Conservation (phyloP, 208 protist species). For the Crithidia thermophila region DNA sequence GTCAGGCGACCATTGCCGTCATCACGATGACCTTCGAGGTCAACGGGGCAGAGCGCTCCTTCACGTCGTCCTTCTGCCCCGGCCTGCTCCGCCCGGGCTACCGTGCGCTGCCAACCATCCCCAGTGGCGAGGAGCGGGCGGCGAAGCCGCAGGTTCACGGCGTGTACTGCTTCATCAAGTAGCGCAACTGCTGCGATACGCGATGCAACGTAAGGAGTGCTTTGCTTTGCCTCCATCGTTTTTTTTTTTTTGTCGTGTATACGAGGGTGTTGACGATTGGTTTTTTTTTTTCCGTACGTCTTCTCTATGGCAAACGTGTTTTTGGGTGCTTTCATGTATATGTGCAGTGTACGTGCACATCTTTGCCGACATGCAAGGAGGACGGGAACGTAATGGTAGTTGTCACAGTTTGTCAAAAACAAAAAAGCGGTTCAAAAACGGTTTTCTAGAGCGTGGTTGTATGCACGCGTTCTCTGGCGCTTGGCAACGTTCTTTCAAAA, state of each 20-base stretch:
- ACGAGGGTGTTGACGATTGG: not conserved
- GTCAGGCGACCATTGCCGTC: slow-evolving; percentile 69
- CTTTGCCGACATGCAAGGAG: too few species aligned
- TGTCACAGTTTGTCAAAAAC: too few species aligned
- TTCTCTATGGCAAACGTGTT: too few species aligned
- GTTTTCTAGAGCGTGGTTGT: too few species aligned
- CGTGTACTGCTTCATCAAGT: slow-evolving; percentile 70
- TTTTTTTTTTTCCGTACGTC: not conserved
- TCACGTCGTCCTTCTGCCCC: slow-evolving; percentile 72
- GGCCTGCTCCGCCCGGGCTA: slow-evolving; percentile 67
- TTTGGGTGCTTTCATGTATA: too few species aligned
- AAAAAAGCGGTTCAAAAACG: too few species aligned
- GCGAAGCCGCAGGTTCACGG: slow-evolving; percentile 50
- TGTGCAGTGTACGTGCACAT: too few species aligned
- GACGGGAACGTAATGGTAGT: too few species aligned
- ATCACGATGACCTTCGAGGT: slow-evolving; percentile 75
- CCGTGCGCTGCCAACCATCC: slow-evolving; percentile 64
- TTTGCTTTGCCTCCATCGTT: too few species aligned
- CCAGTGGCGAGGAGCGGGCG: slow-evolving; percentile 44
- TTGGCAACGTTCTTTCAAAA: too few species aligned
- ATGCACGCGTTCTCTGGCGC: too few species aligned
- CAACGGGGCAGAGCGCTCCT: slow-evolving; percentile 58
- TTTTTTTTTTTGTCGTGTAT: not conserved
- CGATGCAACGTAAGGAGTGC: not conserved
- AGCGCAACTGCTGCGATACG: slow-evolving; percentile 11